Evolutionary conservation across 2,329 filamentous ascomycete species (phyloP), one percentile per base, ranked within the genome.

Genomic region (Botrytis elliptica): DNA sequence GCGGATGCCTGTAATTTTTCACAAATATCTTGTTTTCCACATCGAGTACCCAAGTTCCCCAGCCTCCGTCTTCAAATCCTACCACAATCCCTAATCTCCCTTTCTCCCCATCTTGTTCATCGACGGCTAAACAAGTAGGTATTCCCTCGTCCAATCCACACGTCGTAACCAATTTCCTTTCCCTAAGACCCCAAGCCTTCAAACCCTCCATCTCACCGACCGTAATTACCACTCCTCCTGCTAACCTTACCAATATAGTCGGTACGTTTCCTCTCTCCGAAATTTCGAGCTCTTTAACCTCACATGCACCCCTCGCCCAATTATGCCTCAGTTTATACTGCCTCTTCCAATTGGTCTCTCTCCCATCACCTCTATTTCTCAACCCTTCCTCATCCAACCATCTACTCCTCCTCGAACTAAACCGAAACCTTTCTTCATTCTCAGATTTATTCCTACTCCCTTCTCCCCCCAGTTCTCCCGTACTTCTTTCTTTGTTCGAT

Each of bases 301-400:
- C 91, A 79, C 94, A 97, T 77, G 89, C 90, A 0, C 95, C 96
- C 75, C 87, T 89, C 1, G 92, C 89, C 96, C 96, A 98, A 83
- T 98, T 98, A 81, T 97, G 92, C 64, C 93, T 88, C 68, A 98
- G 85, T 79, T 92, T 93, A 83, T 97, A 98, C 79, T 96, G 92
- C 75, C 89, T 88, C 84, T 97, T 97, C 95, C 95, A 98, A 80
- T 96, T 89, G 65, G 88, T 90, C 33, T 83, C 76, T 70, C 77
- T 76, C 1, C 77, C 79, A 74, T 80, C 77, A 18, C 57, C 69
- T 29, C 78, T 75, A 66, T 76, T 79, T 44, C 81, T 74, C 40
- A 81, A 57, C 10, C 66, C 77, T 69, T 80, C 78, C 75, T 81
- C 81, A 74, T 82, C 83, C 82, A 87, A 84, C 86, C 85, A 85